Conservation (phyloP, 768 basidiomycete species). For the Tricholoma saponaceum region DNA sequence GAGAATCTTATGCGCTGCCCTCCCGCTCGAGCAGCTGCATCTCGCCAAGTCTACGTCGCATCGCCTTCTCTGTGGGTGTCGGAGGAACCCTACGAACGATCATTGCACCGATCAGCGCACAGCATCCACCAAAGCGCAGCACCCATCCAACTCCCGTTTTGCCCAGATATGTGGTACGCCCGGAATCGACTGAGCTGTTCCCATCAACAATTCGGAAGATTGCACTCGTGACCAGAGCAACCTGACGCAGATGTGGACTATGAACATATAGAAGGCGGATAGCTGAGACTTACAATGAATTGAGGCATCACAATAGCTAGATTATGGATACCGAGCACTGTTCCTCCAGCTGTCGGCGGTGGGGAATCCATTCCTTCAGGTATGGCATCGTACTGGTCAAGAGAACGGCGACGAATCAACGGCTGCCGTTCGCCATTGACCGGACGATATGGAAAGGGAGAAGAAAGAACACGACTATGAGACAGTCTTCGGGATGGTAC, state of each 20-base stretch:
- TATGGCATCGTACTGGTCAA: conserved; percentile 41
- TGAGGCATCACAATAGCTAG: conserved; percentile 94
- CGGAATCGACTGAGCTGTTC: conserved; percentile 33
- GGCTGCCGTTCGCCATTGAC: conserved; percentile 48
- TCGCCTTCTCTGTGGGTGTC: conserved; percentile 88
- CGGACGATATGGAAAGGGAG: conserved; percentile 34
- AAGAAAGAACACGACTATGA: conserved; percentile 54
- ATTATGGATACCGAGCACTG: conserved; percentile 93
- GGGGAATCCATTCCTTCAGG: conserved; percentile 26
- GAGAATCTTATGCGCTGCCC: conserved; percentile 36
- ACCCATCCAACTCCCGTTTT: conserved; percentile 95
- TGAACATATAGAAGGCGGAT: conserved; percentile 5
- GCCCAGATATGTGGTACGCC: conserved; percentile 60
- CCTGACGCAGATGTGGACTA: conserved; percentile 39
- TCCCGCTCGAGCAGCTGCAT: conserved; percentile 74
- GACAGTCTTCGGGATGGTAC: conserved; percentile 34
- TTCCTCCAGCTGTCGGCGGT: conserved; percentile 74
- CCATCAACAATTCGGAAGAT: conserved; percentile 85
- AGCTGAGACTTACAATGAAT: conserved; percentile 64
- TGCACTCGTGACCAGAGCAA: conserved; percentile 78
- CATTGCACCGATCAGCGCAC: conserved; percentile 77
- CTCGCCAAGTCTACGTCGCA: conserved; percentile 74
- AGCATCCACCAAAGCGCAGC: conserved; percentile 85
- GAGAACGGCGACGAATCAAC: conserved; percentile 56
- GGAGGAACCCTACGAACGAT: conserved; percentile 81